Base-by-base conservation (phyloP, 306 rosid species). In the Fragaria vesca region DNA sequence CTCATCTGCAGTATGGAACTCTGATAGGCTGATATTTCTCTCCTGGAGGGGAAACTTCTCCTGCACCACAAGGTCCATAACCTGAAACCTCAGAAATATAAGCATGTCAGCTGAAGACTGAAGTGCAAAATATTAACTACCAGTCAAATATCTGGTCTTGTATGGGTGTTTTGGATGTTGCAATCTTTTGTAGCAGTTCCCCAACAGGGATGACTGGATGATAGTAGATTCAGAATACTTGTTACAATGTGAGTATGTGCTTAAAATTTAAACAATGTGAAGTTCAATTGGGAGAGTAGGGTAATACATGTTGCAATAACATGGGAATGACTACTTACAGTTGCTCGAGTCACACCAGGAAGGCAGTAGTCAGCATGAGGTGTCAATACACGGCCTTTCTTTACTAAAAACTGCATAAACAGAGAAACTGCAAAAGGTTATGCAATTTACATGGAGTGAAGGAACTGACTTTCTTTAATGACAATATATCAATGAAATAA, bases 351-450 rank as follows among this genome's bases (percentile, higher is more conserved):
- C 42, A 93, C 87, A 66, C 97, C 97, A 78, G 97, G 96, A 78
- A 93, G 96, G 80, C 97, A 89, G 76, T 89, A 93, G 83, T 93
- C 97, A 71, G 97, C 96, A 82, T 86, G 96, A 54, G 97, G 96
- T 16, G 97, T 90, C 81, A 86, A 74, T 66, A 93, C 92, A 65
- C 74, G 83, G 15, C 91, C 94, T 81, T 80, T 93, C 85, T 93
- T 93, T 71, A 93, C 94, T 50, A 93, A 62, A 78, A 93, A 93
- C 97, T 93, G 90, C 86, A 80, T 12, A 71, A 73, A 26, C 26
- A 57, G 30, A 2, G 0, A 60, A 6, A 60, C 0, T 11, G 17
- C 66, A 26, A 60, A 24, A 1, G 0, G 36, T 28, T 1, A 60
- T 3, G 24, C 8, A 80, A 15, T 46, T 74, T 13, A 47, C 28